phyloP scores from a whole-genome alignment of 2,329 filamentous ascomycete species.

The Pseudogymnoascus sp. region DNA sequence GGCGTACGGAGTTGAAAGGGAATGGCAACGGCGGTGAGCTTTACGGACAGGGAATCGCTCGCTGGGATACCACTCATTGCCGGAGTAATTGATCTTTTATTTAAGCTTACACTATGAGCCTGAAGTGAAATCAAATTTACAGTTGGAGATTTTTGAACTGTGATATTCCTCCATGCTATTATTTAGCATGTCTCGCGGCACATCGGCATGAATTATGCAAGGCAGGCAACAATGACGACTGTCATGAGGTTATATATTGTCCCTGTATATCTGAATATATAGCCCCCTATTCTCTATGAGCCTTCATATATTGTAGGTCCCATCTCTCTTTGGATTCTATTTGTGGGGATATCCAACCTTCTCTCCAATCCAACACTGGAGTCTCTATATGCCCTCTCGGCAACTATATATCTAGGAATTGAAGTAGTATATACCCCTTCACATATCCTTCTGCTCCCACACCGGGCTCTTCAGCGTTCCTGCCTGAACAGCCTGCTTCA shows the following conservation, averaged over 20 bases:
- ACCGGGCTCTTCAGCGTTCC: conserved; percentile 62
- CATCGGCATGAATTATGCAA: background rate
- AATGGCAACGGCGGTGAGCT: background rate
- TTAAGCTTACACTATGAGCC: background rate
- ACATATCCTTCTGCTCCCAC: conserved; percentile 57
- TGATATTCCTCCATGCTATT: background rate
- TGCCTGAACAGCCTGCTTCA: conserved; percentile 53
- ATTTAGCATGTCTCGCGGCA: background rate
- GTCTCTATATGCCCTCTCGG: background rate
- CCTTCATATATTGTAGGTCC: background rate
- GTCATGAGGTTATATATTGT: background rate
- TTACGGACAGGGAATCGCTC: background rate
- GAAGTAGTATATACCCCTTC: background rate
- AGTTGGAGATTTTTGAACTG: background rate
- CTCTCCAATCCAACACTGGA: background rate
- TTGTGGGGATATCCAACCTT: background rate
- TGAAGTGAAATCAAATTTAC: background rate
- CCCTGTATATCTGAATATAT: background rate
- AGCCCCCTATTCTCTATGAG: background rate
- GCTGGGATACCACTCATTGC: background rate
- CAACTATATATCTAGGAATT: background rate
- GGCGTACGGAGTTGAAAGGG: background rate
- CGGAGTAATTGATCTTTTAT: background rate
- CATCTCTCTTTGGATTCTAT: background rate
- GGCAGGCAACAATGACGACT: background rate